Percentiles rank a stretch among this genome's conserved stretches.
These are phyloP conservation scores for Xylariales sp. DNA, from an alignment of 2,329 filamentous ascomycete genomes.

Conservation along the genomic window DNA sequence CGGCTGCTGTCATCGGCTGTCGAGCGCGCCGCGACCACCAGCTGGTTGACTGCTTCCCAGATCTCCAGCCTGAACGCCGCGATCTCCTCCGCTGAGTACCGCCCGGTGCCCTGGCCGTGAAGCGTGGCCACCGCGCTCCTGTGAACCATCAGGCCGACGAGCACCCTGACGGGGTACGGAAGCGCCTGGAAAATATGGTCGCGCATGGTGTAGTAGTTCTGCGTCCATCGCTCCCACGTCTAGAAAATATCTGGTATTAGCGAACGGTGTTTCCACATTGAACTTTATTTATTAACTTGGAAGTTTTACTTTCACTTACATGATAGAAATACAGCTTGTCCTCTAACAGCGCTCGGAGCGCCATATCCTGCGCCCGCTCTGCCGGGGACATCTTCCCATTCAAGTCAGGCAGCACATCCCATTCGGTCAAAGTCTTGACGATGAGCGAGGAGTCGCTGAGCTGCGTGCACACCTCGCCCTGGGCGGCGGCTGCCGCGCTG, in stretches of 20 bases:
- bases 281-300: neutral
- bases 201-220: constrained; percentile 58
- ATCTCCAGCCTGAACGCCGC: constrained; percentile 39
- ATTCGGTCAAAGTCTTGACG: constrained; percentile 35
- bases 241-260: constrained; percentile 13
- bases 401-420: constrained; percentile 40
- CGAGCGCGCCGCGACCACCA: constrained; percentile 34
- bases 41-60: constrained; percentile 46
- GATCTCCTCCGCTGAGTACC: constrained; percentile 47
- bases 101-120: constrained; percentile 51
- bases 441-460: constrained; percentile 55
- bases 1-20: too few species aligned
- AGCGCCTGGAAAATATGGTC: constrained; percentile 41
- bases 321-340: constrained; percentile 57
- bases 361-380: constrained; percentile 44
- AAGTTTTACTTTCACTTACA: constrained; percentile 20
- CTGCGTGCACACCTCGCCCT: constrained; percentile 10
- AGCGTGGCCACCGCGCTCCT: constrained; percentile 38
- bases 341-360: constrained; percentile 50
- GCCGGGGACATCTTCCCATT: constrained; percentile 35
- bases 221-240: constrained; percentile 50
- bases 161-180: constrained; percentile 45
- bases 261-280: neutral
- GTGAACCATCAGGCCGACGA: constrained; percentile 48
- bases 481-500: neutral